Base-by-base conservation (phyloP, 768 basidiomycete species). In the Phanerochaete sordida region DNA sequence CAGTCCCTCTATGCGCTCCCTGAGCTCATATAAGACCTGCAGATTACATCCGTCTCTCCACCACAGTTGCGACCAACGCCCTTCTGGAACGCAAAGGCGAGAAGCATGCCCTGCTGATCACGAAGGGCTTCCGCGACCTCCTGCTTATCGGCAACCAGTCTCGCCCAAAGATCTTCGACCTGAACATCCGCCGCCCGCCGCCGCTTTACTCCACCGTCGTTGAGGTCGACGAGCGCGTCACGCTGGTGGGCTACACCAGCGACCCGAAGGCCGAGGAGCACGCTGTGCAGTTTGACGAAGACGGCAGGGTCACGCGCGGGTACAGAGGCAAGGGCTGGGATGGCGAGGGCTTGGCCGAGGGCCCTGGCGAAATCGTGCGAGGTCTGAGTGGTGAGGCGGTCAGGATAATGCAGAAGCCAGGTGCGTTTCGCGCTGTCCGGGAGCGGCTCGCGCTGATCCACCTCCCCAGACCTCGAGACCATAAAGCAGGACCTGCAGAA, bases 21-120 rank as follows among this genome's bases (percentile, higher is more conserved):
- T 2, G 3, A 46, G 49, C 39, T 43, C 39, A 43, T 4, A 9
- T 43, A 9, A 19, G 39, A 35, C 39, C 33, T 7, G 6, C 60
- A 93, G 94, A 96, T 68, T 95, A 93, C 69, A 93, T 96, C 63
- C 85, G 94, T 19, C 77, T 96, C 8, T 94, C 92, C 0, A 97
- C 95, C 0, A 98, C 96, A 0, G 93, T 98, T 3, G 95, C 95
- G 0, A 98, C 96, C 19, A 98, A 98, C 67, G 95, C 96, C 0
- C 81, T 98, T 0, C 82, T 98, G 6, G 96, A 98, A 68, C 87
- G 96, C 49, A 95, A 96, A 72, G 96, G 96, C 0, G 90, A 93
- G 67, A 87, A 86, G 62, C 93, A 96, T 61, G 95, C 93, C 0
- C 78, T 98, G 35, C 76, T 97, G 15, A 96, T 95, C 68, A 98